Conservation (phyloP, 805 yeast species). For the Wickerhamiella azymoides region DNA sequence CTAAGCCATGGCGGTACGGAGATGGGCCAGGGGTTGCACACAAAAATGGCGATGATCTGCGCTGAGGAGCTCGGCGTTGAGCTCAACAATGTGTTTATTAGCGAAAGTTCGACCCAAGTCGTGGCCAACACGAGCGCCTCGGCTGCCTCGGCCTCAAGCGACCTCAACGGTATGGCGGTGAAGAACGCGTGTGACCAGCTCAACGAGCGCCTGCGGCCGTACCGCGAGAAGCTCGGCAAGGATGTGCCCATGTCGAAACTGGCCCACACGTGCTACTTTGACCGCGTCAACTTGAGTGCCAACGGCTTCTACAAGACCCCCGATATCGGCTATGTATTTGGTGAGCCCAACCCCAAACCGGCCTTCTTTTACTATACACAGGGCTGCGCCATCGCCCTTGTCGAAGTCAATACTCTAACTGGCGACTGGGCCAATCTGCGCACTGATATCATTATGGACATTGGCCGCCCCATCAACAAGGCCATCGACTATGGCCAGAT, state of each 20-base stretch:
- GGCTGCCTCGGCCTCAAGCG: slow-evolving; percentile 38
- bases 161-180: slow-evolving; percentile 38
- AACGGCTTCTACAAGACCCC: slow-evolving; percentile 40
- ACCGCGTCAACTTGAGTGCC: slow-evolving; percentile 34
- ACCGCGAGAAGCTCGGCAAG: slow-evolving; percentile 26
- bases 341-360: slow-evolving; percentile 32
- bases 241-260: slow-evolving; percentile 31
- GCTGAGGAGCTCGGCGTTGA: slow-evolving; percentile 33
- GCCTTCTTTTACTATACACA: slow-evolving; percentile 36
- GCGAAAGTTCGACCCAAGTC: slow-evolving; percentile 35
- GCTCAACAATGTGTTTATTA: slow-evolving; percentile 29
- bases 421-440: slow-evolving; percentile 35
- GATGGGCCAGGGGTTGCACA: slow-evolving; percentile 37
- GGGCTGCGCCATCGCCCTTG: slow-evolving; percentile 31
- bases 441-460: slow-evolving; percentile 35
- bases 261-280: slow-evolving; percentile 32
- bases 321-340: slow-evolving; percentile 32
- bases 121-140: slow-evolving; percentile 38
- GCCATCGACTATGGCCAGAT: slow-evolving; percentile 40
- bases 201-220: slow-evolving; percentile 30
- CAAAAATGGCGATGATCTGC: slow-evolving; percentile 36
- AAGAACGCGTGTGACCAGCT: slow-evolving; percentile 34
- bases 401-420: slow-evolving; percentile 35
- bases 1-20: slow-evolving; percentile 38
- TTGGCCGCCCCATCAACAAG: slow-evolving; percentile 35